These are phyloP conservation scores for Aquilaria malaccensis DNA, from an alignment of 345 rosid genomes.

Conservation along the genomic window DNA sequence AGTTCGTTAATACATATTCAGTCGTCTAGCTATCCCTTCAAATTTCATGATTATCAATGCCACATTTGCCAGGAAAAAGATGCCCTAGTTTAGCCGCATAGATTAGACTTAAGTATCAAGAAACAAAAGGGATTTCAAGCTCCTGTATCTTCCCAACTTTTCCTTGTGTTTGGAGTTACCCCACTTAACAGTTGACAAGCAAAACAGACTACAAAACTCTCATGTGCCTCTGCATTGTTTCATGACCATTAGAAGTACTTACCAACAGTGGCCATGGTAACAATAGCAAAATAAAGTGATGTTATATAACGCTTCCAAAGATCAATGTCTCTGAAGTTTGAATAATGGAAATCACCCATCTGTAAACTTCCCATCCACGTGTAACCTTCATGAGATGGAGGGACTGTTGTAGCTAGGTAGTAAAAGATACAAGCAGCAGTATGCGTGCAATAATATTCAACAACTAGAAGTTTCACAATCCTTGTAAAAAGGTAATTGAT, in stretches of 20 bases:
- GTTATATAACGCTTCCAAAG: constrained; percentile 67
- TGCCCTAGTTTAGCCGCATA: no score
- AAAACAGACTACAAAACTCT: no score
- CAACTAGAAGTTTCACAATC: constrained; percentile 77
- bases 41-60: no score
- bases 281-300: constrained; percentile 77
- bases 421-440: constrained; percentile 92
- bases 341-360: constrained; percentile 61
- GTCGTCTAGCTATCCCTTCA: no score
- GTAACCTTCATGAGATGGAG: constrained; percentile 65
- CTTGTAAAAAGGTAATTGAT: constrained; percentile 77
- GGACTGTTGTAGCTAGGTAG: constrained; percentile 83
- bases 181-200: no score
- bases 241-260: constrained; percentile 2
- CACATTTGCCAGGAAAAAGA: no score
- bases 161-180: no score
- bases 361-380: constrained; percentile 92
- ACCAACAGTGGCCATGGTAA: constrained; percentile 95
- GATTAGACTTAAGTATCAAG: no score
- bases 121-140: no score
- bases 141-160: no score
- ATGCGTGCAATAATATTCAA: constrained; percentile 85
- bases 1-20: no score
- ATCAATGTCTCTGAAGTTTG: constrained; percentile 64
- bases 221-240: no score